Evolutionary conservation across 2,329 filamentous ascomycete species (phyloP).

Genomic region (Macrophomina tecta): DNA sequence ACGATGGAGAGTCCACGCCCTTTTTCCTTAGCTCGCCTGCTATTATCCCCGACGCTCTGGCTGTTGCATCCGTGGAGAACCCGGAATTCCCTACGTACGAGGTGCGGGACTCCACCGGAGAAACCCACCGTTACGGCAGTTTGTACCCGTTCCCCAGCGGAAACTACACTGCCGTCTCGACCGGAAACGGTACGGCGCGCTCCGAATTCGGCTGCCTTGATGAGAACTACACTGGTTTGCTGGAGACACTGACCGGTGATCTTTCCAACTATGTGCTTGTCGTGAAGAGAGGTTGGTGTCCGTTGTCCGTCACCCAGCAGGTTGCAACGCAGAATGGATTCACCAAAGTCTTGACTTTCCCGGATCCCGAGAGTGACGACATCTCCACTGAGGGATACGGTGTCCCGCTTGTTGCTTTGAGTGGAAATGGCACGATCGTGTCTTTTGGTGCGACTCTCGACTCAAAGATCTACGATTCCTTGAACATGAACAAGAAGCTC

Average conservation of each 20-base stretch:
- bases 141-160: conserved; percentile 14
- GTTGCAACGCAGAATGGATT: neutral
- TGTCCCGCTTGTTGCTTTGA: neutral
- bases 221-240: neutral
- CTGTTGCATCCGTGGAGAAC: conserved; percentile 54
- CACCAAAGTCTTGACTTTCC: conserved; percentile 8
- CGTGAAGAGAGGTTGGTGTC: neutral
- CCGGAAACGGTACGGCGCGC: neutral
- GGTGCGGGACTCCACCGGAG: neutral
- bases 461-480: neutral
- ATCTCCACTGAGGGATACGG: conserved; percentile 7
- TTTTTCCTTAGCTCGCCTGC: conserved; percentile 54
- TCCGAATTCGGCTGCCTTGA: neutral
- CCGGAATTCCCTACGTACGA: conserved; percentile 35
- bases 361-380: conserved; percentile 1
- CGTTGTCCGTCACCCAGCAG: neutral
- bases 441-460: neutral
- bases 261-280: conserved; percentile 5
- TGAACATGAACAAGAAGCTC: neutral
- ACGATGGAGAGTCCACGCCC: conserved; percentile 56
- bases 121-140: neutral
- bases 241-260: neutral
- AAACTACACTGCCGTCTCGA: conserved; percentile 9
- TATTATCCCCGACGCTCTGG: conserved; percentile 50
- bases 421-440: conserved; percentile 10